Evolutionary conservation across 768 basidiomycete genomes (phyloP).

Genomic region (Amanita molliuscula): DNA sequence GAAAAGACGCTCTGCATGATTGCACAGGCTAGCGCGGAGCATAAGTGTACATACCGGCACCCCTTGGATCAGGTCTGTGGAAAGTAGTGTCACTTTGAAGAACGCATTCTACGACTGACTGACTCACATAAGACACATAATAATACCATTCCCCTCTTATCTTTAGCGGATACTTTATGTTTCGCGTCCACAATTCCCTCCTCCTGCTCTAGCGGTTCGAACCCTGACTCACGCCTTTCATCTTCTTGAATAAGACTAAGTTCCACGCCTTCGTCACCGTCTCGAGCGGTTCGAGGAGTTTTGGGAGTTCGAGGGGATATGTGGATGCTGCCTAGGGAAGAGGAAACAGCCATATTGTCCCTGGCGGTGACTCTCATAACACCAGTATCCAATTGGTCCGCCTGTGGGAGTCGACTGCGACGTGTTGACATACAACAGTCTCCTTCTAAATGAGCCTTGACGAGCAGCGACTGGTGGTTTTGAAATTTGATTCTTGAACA

Average conservation of each 20-base stretch:
- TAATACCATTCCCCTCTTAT: constrained; percentile 77
- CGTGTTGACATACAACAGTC: constrained; percentile 18
- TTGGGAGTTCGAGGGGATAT: constrained; percentile 46
- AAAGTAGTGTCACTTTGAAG: constrained; percentile 7
- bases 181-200: constrained; percentile 26
- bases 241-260: constrained; percentile 50
- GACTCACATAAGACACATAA: constrained; percentile 81
- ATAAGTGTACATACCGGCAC: constrained; percentile 58
- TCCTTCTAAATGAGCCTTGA: not conserved
- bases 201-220: constrained; percentile 29
- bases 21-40: constrained; percentile 3
- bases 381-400: constrained; percentile 4
- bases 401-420: constrained; percentile 12
- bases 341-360: constrained; percentile 42
- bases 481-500: not conserved
- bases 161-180: constrained; percentile 52
- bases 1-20: constrained; percentile 3
- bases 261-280: constrained; percentile 46
- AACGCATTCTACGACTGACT: not conserved
- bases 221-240: constrained; percentile 36
- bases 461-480: not conserved
- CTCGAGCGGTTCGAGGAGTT: constrained; percentile 23
- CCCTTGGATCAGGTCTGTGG: constrained; percentile 71
- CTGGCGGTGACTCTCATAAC: constrained; percentile 31
- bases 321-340: constrained; percentile 48